Base-by-base conservation (phyloP, 768 basidiomycete species). In the Mycena olivaceomarginata region DNA sequence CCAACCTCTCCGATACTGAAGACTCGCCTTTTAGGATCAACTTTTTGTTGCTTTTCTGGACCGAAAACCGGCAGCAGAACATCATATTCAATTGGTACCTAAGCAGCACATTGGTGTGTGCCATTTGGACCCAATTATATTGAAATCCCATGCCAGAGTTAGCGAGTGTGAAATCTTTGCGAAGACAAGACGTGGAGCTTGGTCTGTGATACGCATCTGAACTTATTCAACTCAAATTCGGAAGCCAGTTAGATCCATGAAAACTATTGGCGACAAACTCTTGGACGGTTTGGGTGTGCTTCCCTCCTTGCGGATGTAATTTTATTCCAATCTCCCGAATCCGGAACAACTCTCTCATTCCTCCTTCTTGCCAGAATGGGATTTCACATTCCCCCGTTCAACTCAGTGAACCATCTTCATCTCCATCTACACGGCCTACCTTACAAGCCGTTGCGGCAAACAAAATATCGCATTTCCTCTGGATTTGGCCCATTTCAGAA, bases 341-440 rank as follows among this genome's bases (percentile, higher is more conserved):
- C 71, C 43, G 74, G 25, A 5, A 12, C 40, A 67, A 67, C 16
- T 16, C 39, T 57, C 65, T 72, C 46, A 80, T 56, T 31, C 67
- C 80, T 81, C 67, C 31, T 70, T 46, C 0, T 20, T 13, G 5
- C n/a, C 72, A 95, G 95, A 77, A 87, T 96, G 86, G 95, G 95
- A 1, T 96, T 96, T 81, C 95, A 96, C 82, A 94, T 96, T 69
- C 94, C 95, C 0, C 95, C 95, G 0, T 95, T 94, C 84, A 93
- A 91, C 73, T 93, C 92, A 45, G 89, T 96, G 7, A 81, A 91
- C 46, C 95, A 96, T 81, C 87, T 96, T 18, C 95, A 96, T 82
- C 84, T 96, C 51, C 95, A 96, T 81, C 91, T 94, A 31, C 93
- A 94, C 63, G 92, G 87, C 5, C 82, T 95, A 67, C 95, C 95